These are phyloP conservation scores for Penium margaritaceum DNA, from an alignment of 139 green algal species.

Conservation along the genomic window DNA sequence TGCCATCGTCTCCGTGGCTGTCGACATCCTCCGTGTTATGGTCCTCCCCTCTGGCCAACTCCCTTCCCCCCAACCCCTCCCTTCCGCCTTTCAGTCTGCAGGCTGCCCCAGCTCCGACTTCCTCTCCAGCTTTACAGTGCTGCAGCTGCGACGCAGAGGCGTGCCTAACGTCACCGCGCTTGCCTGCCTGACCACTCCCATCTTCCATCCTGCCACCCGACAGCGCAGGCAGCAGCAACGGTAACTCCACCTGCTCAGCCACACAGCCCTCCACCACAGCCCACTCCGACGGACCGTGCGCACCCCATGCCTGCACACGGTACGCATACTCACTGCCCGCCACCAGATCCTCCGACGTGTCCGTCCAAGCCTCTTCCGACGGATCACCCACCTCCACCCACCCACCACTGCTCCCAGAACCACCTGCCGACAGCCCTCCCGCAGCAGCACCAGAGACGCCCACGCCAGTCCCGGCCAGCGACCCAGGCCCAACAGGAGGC, in stretches of 20 bases:
- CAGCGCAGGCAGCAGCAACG: conserved; percentile 9
- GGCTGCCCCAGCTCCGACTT: background rate
- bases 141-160: background rate
- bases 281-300: conserved; percentile 31
- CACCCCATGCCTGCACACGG: conserved; percentile 36
- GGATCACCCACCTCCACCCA: conserved; percentile 23
- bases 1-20: no score
- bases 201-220: conserved; percentile 26
- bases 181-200: background rate
- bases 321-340: conserved; percentile 26
- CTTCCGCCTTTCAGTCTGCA: background rate
- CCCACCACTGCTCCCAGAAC: background rate
- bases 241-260: background rate
- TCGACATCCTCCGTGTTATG: no score
- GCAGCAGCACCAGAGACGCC: no score
- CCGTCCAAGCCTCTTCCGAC: conserved; percentile 29
- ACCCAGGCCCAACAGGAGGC: no score
- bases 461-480: background rate
- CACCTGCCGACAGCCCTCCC: no score
- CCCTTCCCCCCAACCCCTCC: no score
- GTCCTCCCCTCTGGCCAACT: no score
- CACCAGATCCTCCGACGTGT: conserved; percentile 3
- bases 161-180: conserved; percentile 15
- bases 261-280: conserved; percentile 8
- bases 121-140: background rate